Base-by-base conservation (phyloP, 208 protist species). In the Borovskyia barvae region DNA sequence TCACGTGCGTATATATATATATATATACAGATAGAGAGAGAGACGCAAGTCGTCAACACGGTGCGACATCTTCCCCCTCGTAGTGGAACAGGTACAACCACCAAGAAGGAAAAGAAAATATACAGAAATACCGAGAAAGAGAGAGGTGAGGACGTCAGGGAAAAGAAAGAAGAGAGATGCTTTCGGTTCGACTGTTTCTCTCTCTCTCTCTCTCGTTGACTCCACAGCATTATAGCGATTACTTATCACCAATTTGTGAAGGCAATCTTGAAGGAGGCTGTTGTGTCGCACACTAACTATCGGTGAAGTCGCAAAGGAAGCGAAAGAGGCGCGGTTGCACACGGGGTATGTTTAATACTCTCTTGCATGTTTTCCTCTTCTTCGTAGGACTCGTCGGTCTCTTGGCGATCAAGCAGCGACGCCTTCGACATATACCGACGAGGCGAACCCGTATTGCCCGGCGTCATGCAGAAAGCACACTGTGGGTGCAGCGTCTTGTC, bases 401-500 rank as follows among this genome's bases (percentile, higher is more conserved):
- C 2, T 48, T 94, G 20, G 66, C 56, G 15, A 71, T 94, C 22
- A 84, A 82, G 35, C 82, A 88, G 48, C 77, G 67, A 12, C 76
- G 82, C 5, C 40, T 94, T 19, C 84, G 87, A 0, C 82, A 94
- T 60, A 59, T 84, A 19, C 87, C 87, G 0, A 79, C 75, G 20
- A 75, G 84, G 9, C 73, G 82, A 39, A 94, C 87, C 15, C 78
- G 84, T 58, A 85, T 94, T 26, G 75, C 87, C 0, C 79, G 87
- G 5, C 82, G 85, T 46, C 57, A 90, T 49, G 80, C 81, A 5
- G 84, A 94, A 58, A 72, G 70, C 9, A 87, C 82, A 7, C 40
- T 87, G 9, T 94, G 87, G 85, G 40, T 88, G 26, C 80, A 94
- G 53, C 79, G 85, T 0, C 63, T 91, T 0, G 66, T 73, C 19